phyloP scores from a whole-genome alignment of 345 rosid species.

The Erucastrum elatum region DNA sequence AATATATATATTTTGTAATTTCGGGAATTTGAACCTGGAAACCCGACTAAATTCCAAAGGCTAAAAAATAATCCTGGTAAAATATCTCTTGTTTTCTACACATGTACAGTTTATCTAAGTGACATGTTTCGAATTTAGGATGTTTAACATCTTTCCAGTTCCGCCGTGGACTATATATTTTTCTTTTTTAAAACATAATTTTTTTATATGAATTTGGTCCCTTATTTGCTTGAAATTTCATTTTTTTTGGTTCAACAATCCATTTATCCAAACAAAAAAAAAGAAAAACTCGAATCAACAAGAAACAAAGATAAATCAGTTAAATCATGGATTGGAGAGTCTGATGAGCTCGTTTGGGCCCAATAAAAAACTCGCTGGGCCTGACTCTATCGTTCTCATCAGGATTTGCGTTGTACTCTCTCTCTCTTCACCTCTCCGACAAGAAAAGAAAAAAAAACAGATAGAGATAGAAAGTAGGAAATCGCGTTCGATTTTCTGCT shows the following conservation, averaged over 20 bases:
- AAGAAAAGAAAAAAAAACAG: neutral
- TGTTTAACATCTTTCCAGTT: too few relatives aligned
- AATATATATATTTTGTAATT: too few relatives aligned
- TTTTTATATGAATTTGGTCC: too few relatives aligned
- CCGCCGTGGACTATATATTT: too few relatives aligned
- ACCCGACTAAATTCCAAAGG: too few relatives aligned
- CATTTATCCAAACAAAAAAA: neutral
- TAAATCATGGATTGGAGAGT: neutral
- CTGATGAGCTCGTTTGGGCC: slow-evolving; percentile 18
- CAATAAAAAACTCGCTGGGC: neutral
- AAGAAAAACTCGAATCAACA: neutral
- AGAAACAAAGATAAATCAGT: neutral
- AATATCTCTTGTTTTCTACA: too few relatives aligned
- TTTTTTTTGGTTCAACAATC: neutral
- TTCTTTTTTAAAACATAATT: too few relatives aligned
- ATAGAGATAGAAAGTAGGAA: neutral
- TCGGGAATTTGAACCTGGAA: too few relatives aligned
- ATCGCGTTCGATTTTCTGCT: slow-evolving; percentile 16
- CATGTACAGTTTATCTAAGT: too few relatives aligned
- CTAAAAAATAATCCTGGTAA: too few relatives aligned
- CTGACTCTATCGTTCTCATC: neutral
- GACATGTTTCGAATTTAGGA: too few relatives aligned
- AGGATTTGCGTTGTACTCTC: slow-evolving; percentile 4
- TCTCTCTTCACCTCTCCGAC: neutral
- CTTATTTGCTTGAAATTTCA: too few relatives aligned